Evolutionary conservation across 2,329 filamentous ascomycete species (phyloP), one percentile per base, ranked within the genome.

Genomic region (Neofusicoccum kwambonambiense): DNA sequence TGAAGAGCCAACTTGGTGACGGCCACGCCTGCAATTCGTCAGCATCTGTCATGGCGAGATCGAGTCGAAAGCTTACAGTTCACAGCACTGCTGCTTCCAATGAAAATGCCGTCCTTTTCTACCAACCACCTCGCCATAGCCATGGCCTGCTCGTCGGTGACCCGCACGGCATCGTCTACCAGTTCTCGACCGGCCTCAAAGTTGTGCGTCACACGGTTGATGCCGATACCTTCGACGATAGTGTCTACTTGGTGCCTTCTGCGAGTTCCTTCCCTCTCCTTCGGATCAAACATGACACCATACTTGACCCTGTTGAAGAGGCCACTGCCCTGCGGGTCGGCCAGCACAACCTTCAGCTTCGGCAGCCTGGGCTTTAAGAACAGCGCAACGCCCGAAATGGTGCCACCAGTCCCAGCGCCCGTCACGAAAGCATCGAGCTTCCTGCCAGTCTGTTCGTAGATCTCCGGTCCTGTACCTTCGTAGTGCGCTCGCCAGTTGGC

Each of bases 111-210:
- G 76, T 99, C 95, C 68, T 93, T 90, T 79, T 98, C 93, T 8
- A 97, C 94, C 45, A 99, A 80, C 92, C 93, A 98, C 68, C 92
- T 84, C n/a, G 94, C 95, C 95, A 99, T 99, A 63, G 84, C 85
- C 75, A 91, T 88, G 12, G 95, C 95, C 81, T 99, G 93, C 57
- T 88, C 86, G 77, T 99, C 96, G 2, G 87, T 91, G 13, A 99
- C 92, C 66, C 89, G 87, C 42, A 98, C 88, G 2, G 95, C 94
- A 78, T 97, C 93, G 75, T 97, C 92, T 62, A 99, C 87, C 64
- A 97, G 79, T 72, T 94, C 89, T 69, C 92, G 84, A 0, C 94
- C 95, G 34, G 89, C 89, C 75, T 97, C 91, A 69, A 99, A 95
- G 76, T 98, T 99, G 62, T 88, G 86, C 1, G 95, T 99, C n/a